Base-by-base conservation (phyloP, 345 rosid genomes). In the Citrus reticulata region DNA sequence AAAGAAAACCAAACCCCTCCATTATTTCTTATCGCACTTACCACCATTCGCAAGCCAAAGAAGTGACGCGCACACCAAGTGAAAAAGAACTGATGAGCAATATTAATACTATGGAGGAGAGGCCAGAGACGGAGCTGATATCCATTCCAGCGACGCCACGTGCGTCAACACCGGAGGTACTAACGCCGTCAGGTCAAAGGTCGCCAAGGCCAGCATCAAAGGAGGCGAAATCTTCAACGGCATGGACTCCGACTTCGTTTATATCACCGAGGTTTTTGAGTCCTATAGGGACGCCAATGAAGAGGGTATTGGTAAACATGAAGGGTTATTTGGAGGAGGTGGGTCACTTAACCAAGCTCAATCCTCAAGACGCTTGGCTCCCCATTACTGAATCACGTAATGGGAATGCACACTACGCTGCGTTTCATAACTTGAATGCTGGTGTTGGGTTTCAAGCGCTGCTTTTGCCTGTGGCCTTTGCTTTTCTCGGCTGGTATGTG, bases 301-400 rank as follows among this genome's bases (percentile, higher is more conserved):
- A 93, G 91, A 90, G 98, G 82, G 99, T 91, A 68, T 80, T 95
- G 79, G 84, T 91, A 8, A 95, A 93, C 84, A 95, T 95, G 99
- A 95, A 95, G 79, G 90, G 98, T 0, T 95, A 95, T 81, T 71
- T 95, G 34, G 99, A 95, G 83, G 99, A 95, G 73, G 89, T 95
- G 35, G 99, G 99, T 54, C 99, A 95, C 60, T 87, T 95, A 30
- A 95, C 99, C 6, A 95, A 92, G 89, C 96, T 95, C 10, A 95
- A 95, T 80, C 99, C 99, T 3, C 99, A 95, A 72, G 99, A 95
- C 32, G 98, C 99, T 73, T 95, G 98, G 99, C 97, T 95, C 65
- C 99, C 98, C 19, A 95, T 95, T 69, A 95, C 99, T 0, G 98
- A 95, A 84, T 95, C 99, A 27, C 91, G 99, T 40, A 95, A 95